These are phyloP conservation scores for Clonostachys rosea DNA, from an alignment of 2,329 filamentous ascomycete species.

Conservation along the genomic window DNA sequence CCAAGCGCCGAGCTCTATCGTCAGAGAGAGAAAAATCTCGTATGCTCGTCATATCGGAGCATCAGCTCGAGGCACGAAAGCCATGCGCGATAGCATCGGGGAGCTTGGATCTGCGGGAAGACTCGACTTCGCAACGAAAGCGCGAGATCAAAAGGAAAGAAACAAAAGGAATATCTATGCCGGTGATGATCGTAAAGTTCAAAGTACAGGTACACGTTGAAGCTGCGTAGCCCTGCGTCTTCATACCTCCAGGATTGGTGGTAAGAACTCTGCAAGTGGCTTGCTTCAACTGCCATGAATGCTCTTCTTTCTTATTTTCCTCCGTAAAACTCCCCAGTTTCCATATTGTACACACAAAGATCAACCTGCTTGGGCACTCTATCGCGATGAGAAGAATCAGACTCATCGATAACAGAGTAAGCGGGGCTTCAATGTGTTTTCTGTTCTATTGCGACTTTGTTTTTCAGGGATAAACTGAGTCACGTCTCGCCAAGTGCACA, in stretches of 20 bases:
- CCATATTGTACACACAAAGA: conserved; percentile 27
- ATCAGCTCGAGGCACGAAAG: neutral
- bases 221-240: conserved; percentile 1
- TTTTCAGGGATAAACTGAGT: too few relatives aligned
- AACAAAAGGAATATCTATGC: conserved; percentile 15
- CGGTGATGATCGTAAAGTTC: conserved; percentile 16
- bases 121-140: neutral
- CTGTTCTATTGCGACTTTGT: too few relatives aligned
- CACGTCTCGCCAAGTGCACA: conserved; percentile 1
- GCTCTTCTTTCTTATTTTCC: neutral
- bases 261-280: too few relatives aligned
- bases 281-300: too few relatives aligned
- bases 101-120: conserved; percentile 6
- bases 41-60: too few relatives aligned
- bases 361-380: too few relatives aligned
- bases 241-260: too few relatives aligned
- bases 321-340: conserved; percentile 15
- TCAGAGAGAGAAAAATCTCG: too few relatives aligned
- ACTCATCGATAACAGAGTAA: too few relatives aligned
- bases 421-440: too few relatives aligned
- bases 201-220: conserved; percentile 25
- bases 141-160: conserved; percentile 7
- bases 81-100: conserved; percentile 2
- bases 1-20: too few relatives aligned
- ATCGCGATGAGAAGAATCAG: too few relatives aligned